Percentiles rank a stretch among this genome's conserved stretches.
These are phyloP conservation scores for Pseudogymnoascus sp. DNA, from an alignment of 2,329 filamentous ascomycete genomes.

Conservation along the genomic window DNA sequence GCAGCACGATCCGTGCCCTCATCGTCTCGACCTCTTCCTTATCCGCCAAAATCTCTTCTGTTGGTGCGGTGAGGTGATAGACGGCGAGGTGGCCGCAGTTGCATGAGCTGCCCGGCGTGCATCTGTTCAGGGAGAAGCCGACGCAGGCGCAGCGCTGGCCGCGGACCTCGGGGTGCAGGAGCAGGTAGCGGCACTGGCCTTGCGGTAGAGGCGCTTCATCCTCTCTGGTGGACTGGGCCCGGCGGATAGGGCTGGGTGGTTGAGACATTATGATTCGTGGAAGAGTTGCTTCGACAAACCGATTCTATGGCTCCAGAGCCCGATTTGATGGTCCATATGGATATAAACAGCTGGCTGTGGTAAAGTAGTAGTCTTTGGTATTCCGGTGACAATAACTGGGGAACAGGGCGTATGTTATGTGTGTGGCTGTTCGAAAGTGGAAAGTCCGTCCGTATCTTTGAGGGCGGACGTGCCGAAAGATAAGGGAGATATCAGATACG, in stretches of 20 bases:
- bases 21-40: conserved; percentile 43
- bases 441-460: background rate
- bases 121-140: conserved; percentile 47
- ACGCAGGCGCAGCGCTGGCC: conserved; percentile 53
- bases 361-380: background rate
- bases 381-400: background rate
- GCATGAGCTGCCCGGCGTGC: conserved; percentile 48
- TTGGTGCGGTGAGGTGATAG: conserved; percentile 41
- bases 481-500: background rate
- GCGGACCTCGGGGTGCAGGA: conserved; percentile 49
- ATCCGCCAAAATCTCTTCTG: conserved; percentile 29
- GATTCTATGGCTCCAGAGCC: background rate
- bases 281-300: background rate
- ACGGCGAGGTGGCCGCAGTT: conserved; percentile 55
- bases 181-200: conserved; percentile 53
- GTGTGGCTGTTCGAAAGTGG: background rate
- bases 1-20: conserved; percentile 37
- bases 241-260: background rate
- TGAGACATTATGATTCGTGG: background rate
- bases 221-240: background rate
- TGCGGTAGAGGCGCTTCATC: conserved; percentile 41
- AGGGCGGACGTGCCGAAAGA: background rate
- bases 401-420: background rate
- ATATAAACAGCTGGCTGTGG: background rate
- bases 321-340: background rate